Evolutionary conservation across 1,139 yeast species (phyloP), one percentile per base, ranked within the genome.

Genomic region (Zygosaccharomyces sapae): DNA sequence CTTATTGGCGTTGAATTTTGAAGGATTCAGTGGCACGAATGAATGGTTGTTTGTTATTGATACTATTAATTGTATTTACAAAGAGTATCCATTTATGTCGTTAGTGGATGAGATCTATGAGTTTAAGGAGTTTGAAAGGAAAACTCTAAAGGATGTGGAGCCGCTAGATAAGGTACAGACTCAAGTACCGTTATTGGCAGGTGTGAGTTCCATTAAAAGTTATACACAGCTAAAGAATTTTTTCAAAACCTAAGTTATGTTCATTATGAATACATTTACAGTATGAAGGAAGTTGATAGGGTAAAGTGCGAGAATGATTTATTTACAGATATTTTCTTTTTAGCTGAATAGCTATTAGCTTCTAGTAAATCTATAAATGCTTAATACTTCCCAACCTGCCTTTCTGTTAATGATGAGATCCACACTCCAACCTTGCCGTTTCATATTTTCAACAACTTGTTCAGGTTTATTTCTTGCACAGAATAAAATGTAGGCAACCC

Each of bases 331-430:
- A 58, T 82, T 13, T 31, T 31, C 77, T 79, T 52, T 53, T 51
- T 29, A 49, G 36, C 47, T 20, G 31, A 18, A 24, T 10, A 30
- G 12, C 34, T 19, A 34, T 13, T 36, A 12, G 18, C 25, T 22
- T 48, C 55, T 71, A 9, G 51, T 60, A 53, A 83, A 82, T 52
- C 76, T 72, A 62, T 82, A 74, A 10, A 92, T 83, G 51, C 87
- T 78, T 33, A 92, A 70, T n/a, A 86, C 92, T 66, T 92, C 98
- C 96, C 97, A 88, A 0, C 97, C 97, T 0, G 97, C 96, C 58
- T 86, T 86, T 47, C 96, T 72, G 45, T 74, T 72, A 6, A 80
- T 73, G 1, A 86, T 70, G 19, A 67, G 55, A 4, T 71, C 70
- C 0, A 77, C 80, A 0, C 48, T 48, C 94, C 95, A 87, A 0